Conservation (phyloP, 164 flowering plant genomes). For the Magnolia kwangsiensis region DNA sequence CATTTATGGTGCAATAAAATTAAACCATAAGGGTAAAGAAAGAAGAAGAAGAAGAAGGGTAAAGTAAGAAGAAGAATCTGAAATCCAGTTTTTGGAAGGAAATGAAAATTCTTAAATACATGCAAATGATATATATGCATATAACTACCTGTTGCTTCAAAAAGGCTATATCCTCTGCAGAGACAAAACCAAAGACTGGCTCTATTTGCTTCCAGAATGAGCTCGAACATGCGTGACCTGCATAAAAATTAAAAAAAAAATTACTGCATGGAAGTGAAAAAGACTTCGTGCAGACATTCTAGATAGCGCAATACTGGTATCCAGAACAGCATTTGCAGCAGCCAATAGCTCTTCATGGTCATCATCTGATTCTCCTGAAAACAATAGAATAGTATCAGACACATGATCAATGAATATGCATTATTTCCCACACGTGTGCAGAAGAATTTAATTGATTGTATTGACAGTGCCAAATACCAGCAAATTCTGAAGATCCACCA, state of each 20-base stretch:
- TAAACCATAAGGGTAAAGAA: background rate
- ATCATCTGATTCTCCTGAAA: constrained; percentile 67
- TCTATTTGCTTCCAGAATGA: constrained; percentile 82
- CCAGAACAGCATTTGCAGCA: constrained; percentile 69
- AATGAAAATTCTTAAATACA: background rate
- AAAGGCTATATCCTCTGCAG: constrained; percentile 49
- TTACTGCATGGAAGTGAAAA: background rate
- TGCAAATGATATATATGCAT: background rate
- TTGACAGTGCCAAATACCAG: constrained; percentile 37
- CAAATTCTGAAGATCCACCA: constrained; percentile 47
- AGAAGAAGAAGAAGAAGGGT: too few relatives aligned
- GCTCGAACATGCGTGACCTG: constrained; percentile 58
- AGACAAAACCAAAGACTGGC: constrained; percentile 56
- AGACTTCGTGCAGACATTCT: background rate
- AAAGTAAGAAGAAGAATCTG: background rate
- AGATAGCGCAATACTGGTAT: constrained; percentile 34
- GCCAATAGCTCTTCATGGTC: constrained; percentile 76
- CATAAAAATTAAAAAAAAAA: constrained; percentile 6
- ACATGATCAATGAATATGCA: background rate
- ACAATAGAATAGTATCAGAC: background rate
- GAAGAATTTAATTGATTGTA: background rate
- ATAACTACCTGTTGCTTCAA: constrained; percentile 66
- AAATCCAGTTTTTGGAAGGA: background rate
- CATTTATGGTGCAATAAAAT: background rate
- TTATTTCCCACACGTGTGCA: background rate